Base-by-base conservation (phyloP, 2,329 filamentous ascomycete species). In the Scleromitrula shiraiana region DNA sequence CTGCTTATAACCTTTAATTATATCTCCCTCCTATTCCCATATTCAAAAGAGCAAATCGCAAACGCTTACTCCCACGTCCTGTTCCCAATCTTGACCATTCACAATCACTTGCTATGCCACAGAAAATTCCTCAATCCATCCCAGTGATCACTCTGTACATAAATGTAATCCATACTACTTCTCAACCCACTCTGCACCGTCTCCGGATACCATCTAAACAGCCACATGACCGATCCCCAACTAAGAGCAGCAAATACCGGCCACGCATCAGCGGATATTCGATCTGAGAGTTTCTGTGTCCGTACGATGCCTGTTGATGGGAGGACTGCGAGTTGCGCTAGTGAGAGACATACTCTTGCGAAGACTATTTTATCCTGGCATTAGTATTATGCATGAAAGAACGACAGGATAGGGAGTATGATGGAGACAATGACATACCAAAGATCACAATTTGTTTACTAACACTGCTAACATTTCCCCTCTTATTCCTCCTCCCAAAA, bases 391-490 rank as follows among this genome's bases (percentile, higher is more conserved):
- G 12, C 15, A 38, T 27, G 14, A 6, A 30, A 30, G 17, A 8
- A 32, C 9, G 9, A 39, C 8, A 20, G 35, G 19, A 14, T 36
- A 38, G 2, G 30, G n/a, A n/a, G n/a, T n/a, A n/a, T n/a, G n/a
- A n/a, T n/a, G n/a, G n/a, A n/a, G n/a, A 17, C 2, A 24, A 39
- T 19, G 5, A 32, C 54, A 41, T 55, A 64, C 62, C 57, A 72
- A 98, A 98, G 60, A 97, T 87, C 66, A 95, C 89, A 65, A 98
- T 98, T 74, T 98, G 91, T 73, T 96, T 88, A 69, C 83, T 95
- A 53, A 96, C 84, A 55, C 80, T 85, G 52, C 83, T 85, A 62
- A 88, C 82, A 65, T 77, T 77, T 59, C 83, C 83, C 30, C 85
- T 83, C 60, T 65, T 68, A 35, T 75, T 77, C 51, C 77, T 74